Evolutionary conservation across 2,329 filamentous ascomycete genomes (phyloP).

Genomic region (Bertia moriformis): DNA sequence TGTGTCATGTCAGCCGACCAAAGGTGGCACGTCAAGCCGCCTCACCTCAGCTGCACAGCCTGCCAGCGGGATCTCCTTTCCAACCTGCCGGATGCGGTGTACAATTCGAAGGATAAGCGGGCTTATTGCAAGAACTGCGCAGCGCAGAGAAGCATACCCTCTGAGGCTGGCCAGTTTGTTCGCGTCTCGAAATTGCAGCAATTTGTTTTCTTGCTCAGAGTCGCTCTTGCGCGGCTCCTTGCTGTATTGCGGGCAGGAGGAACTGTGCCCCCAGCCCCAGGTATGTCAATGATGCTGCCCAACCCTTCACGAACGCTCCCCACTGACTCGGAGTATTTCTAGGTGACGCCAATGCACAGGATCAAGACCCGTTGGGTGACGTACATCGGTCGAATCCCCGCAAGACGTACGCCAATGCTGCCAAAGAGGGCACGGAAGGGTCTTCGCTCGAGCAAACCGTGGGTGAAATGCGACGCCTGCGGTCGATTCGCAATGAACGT

Average conservation of each 20-base stretch:
- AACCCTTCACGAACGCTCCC: conserved; percentile 52
- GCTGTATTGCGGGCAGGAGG: conserved; percentile 76
- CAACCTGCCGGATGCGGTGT: conserved; percentile 54
- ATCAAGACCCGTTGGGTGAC: too few species aligned
- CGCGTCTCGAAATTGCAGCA: conserved; percentile 77
- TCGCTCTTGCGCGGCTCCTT: conserved; percentile 77
- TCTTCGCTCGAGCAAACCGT: conserved; percentile 90
- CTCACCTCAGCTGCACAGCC: conserved; percentile 64
- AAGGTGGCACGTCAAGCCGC: conserved; percentile 58
- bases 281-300: conserved; percentile 52
- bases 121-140: conserved; percentile 61
- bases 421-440: conserved; percentile 46
- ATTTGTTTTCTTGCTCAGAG: conserved; percentile 82
- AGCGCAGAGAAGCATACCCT: conserved; percentile 32
- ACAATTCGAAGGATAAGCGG: conserved; percentile 52
- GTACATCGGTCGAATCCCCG: too few species aligned
- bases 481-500: conserved; percentile 87
- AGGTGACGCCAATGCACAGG: too few species aligned
- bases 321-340: conserved; percentile 28
- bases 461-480: conserved; percentile 79
- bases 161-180: conserved; percentile 40
- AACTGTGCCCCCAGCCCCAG: conserved; percentile 63
- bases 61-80: conserved; percentile 52
- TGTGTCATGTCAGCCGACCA: conserved; percentile 63
- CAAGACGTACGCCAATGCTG: too few species aligned